These are phyloP conservation scores for Bombardia bombarda DNA, from an alignment of 495 filamentous ascomycete species.

Conservation along the genomic window DNA sequence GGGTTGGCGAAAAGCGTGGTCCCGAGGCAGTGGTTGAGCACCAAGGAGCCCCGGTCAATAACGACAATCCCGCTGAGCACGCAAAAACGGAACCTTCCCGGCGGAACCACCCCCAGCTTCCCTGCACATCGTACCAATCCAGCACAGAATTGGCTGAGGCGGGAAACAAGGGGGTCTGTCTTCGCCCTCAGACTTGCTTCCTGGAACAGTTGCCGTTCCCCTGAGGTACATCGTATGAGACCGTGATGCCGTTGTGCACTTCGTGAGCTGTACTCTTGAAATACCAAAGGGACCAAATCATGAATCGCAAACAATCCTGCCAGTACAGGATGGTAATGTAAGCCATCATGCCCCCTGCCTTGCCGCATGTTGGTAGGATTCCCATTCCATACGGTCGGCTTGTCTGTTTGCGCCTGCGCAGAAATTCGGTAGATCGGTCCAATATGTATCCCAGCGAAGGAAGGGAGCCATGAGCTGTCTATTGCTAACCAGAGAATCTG, in stretches of 20 bases:
- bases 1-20: slow-evolving; percentile 8
- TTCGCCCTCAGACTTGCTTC: background rate
- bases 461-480: no score
- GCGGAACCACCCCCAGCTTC: slow-evolving; percentile 6
- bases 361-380: background rate
- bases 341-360: no score
- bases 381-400: background rate
- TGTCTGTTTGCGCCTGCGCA: no score
- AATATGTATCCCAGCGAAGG: no score
- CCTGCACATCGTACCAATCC: background rate
- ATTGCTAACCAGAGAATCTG: no score
- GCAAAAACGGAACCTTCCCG: slow-evolving; percentile 17
- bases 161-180: background rate
- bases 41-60: slow-evolving; percentile 22
- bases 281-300: background rate
- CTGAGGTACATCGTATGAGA: slow-evolving; percentile 3
- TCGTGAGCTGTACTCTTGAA: background rate
- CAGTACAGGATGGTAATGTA: no score
- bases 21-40: slow-evolving; percentile 24
- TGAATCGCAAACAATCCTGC: no score
- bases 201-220: background rate
- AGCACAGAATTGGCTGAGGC: background rate
- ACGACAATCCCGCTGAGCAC: slow-evolving; percentile 18
- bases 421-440: no score
- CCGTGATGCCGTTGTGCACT: background rate